Evolutionary conservation across 805 yeast species (phyloP), one percentile per base, ranked within the genome.

Genomic region (Jamesozyma piceae): DNA sequence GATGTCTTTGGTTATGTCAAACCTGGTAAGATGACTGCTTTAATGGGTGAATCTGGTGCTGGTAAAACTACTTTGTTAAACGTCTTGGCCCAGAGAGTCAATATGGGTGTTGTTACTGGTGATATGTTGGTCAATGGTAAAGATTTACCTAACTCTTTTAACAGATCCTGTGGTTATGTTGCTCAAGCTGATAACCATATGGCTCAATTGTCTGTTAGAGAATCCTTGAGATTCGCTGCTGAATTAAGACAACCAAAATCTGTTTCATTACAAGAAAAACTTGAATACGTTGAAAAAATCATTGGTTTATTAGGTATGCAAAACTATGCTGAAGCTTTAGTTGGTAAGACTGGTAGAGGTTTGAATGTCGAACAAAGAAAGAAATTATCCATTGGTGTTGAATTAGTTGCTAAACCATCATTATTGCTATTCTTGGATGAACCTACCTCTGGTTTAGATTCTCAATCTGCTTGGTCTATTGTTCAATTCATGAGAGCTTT

Each of bases 1-100:
- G 66, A 69, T 53, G 75, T 77, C 37, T 76, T 74, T 53, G 90
- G 90, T 39, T 82, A 78, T 70, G 86, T 81, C 43, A 78, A 78
- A 55, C 90, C 90, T 17, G 90, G 90, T 53, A 81, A 83, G 44
- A 68, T 82, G 62, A 82, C 89, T 34, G 90, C 90, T 4, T 68
- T 82, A 45, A 82, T 82, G 89, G 92, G 92, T 55, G 83, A 81
- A 41, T 82, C 90, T 28, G 92, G 92, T 66, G 92, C 92, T 37
- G 92, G 92, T 67, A 82, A 82, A 56, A 82, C 92, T 21, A 83
- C 90, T 2, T 66, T 82, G 44, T 68, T 83, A 52, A 82, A 82
- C 60, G 79, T 80, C 50, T 70, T 83, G 46, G 79, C 87, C 19
- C 83, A 79, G 55, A 73, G 90, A 60, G 74, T 80, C 42, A 73